Percentiles rank a stretch among this genome's conserved stretches.
These are phyloP conservation scores for Ceratonia siliqua DNA, from an alignment of 306 rosid species.

Conservation along the genomic window DNA sequence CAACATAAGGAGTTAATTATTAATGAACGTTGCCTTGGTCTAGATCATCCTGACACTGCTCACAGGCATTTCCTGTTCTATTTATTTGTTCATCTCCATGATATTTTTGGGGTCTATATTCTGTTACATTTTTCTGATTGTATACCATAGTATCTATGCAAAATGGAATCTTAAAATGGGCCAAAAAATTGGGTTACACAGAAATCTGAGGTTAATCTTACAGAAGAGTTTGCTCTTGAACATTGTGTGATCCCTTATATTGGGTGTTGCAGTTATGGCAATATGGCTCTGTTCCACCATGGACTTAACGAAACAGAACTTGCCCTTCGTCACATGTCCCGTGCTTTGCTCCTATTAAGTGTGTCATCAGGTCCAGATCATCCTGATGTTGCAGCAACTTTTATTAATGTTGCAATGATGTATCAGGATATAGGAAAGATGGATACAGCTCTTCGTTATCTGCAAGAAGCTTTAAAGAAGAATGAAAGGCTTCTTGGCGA, in stretches of 20 bases:
- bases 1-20: constrained; percentile 96
- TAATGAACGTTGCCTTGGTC: constrained; percentile 94
- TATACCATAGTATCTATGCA: background rate
- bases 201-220: background rate
- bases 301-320: constrained; percentile 98
- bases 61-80: constrained; percentile 64
- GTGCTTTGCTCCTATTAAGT: constrained; percentile 89
- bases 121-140: constrained; percentile 8
- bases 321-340: constrained; percentile 94
- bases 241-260: constrained; percentile 27
- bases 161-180: background rate
- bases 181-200: background rate
- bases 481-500: constrained; percentile 96
- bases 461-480: constrained; percentile 97
- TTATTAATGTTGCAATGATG: constrained; percentile 97
- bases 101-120: constrained; percentile 26
- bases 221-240: background rate
- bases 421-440: constrained; percentile 97
- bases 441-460: constrained; percentile 95
- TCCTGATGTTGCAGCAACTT: constrained; percentile 97
- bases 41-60: constrained; percentile 99
- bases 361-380: constrained; percentile 98
- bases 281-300: constrained; percentile 96
- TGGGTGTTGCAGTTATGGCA: constrained; percentile 79
- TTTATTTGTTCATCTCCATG: constrained; percentile 20